A percentile compares a stretch with the other conserved stretches of the same genome.
Conservation (phyloP, 169 alveolate genomes). For the Cyclospora cayetanensis region DNA sequence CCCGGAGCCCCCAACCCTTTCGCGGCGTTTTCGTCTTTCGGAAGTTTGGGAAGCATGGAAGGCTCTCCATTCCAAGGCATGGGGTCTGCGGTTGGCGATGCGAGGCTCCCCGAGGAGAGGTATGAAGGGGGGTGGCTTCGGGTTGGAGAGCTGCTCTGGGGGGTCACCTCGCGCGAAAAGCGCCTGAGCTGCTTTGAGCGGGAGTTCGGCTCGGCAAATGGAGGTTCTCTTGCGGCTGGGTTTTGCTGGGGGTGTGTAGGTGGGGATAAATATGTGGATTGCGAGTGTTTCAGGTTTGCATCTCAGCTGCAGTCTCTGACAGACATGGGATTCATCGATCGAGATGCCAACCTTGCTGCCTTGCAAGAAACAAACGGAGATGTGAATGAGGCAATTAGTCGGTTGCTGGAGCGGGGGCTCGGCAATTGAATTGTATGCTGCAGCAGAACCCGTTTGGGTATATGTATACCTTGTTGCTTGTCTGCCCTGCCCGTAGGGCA, state of each 20-base stretch:
- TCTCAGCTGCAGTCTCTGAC: slow-evolving; percentile 88
- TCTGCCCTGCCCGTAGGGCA: too few species aligned
- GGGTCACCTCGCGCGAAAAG: too few species aligned
- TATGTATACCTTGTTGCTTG: too few species aligned
- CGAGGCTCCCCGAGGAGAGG: slow-evolving; percentile 70
- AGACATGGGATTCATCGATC: slow-evolving; percentile 96
- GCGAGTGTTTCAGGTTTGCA: slow-evolving; percentile 80
- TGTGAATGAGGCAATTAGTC: slow-evolving; percentile 94
- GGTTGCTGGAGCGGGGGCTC: slow-evolving; percentile 87
- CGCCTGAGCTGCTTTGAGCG: background rate
- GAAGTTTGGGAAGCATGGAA: slow-evolving; percentile 45
- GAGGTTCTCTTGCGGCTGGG: background rate
- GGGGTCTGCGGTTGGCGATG: background rate
- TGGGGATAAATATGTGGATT: background rate
- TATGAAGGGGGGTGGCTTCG: background rate
- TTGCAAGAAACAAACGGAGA: slow-evolving; percentile 94
- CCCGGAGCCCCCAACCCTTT: background rate
- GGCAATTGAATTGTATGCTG: slow-evolving; percentile 70
- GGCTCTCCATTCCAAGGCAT: background rate
- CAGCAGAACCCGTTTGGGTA: too few species aligned
- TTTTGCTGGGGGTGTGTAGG: background rate
- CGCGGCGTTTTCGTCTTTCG: background rate
- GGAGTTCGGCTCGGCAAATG: background rate
- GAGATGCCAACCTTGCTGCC: slow-evolving; percentile 92
- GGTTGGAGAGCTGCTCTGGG: background rate